A percentile compares a stretch with the other conserved stretches of the same genome.
Conservation (phyloP, 768 basidiomycete genomes). For the Leucocoprinus leucothites region DNA sequence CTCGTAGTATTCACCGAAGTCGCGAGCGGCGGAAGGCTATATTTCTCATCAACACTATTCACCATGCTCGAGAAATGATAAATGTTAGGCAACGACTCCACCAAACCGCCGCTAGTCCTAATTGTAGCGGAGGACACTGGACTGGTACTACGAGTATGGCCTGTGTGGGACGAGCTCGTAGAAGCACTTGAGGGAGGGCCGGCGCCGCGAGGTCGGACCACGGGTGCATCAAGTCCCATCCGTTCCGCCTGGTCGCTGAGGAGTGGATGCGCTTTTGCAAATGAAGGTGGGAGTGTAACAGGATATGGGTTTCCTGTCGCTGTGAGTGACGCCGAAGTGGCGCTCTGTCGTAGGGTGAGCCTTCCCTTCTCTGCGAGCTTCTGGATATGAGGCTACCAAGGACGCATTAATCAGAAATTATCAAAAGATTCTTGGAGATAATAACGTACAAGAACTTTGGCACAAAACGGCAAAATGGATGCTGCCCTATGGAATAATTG, state of each 20-base stretch:
- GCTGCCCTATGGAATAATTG: constrained; percentile 56
- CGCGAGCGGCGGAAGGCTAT: constrained; percentile 28
- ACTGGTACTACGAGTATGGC: background rate
- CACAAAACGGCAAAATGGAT: constrained; percentile 56
- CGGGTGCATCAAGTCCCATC: constrained; percentile 17
- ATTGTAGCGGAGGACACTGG: background rate
- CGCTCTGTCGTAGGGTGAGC: constrained; percentile 16
- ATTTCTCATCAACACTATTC: constrained; percentile 37
- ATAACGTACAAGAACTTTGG: constrained; percentile 51
- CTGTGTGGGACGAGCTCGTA: constrained; percentile 1
- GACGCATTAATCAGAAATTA: background rate
- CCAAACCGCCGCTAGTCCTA: background rate
- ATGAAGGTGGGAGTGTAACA: constrained; percentile 29
- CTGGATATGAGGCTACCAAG: constrained; percentile 48
- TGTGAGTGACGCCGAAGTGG: constrained; percentile 1
- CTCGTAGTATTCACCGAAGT: background rate
- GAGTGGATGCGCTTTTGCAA: constrained; percentile 30
- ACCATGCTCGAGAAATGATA: constrained; percentile 43
- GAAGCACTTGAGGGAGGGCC: background rate
- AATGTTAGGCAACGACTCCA: constrained; percentile 40
- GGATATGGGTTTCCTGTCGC: constrained; percentile 18
- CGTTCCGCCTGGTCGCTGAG: constrained; percentile 33
- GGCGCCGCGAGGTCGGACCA: background rate
- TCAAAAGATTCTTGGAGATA: background rate
- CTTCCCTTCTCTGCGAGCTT: constrained; percentile 49